These are phyloP conservation scores for Orychophragmus violaceus DNA, from an alignment of 345 rosid species.

Conservation along the genomic window DNA sequence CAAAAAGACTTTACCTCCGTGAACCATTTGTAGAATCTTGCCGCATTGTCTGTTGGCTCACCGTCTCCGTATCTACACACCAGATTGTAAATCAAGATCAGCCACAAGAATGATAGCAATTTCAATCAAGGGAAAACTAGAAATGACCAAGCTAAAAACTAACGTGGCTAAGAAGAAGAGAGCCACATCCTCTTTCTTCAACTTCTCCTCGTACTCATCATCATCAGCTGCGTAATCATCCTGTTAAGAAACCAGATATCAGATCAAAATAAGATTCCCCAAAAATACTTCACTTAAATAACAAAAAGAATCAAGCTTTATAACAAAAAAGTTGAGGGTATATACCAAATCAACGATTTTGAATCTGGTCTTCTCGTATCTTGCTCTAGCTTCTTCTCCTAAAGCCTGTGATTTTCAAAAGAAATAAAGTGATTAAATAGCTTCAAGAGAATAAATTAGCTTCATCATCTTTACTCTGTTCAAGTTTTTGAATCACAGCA, in stretches of 20 bases:
- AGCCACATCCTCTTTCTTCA: conserved; percentile 75
- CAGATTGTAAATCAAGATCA: conserved; percentile 4
- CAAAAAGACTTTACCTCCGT: conserved; percentile 59
- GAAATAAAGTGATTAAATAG: background rate
- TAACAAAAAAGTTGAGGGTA: background rate
- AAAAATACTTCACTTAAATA: background rate
- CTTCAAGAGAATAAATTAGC: background rate
- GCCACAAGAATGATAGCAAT: background rate
- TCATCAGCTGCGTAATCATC: conserved; percentile 96
- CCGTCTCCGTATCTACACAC: conserved; percentile 90
- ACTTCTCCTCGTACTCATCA: conserved; percentile 84
- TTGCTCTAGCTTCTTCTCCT: conserved; percentile 78
- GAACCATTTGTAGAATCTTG: conserved; percentile 98
- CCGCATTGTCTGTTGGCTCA: conserved; percentile 98
- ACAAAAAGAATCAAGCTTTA: background rate
- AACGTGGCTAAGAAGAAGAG: conserved; percentile 96
- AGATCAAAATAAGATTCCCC: background rate
- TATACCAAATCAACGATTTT: conserved; percentile 83
- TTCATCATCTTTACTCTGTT: background rate
- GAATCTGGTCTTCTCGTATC: conserved; percentile 76
- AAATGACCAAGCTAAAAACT: conserved; percentile 25
- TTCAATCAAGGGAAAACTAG: background rate
- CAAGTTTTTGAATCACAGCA: background rate
- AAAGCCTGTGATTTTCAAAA: conserved; percentile 35
- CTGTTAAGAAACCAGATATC: conserved; percentile 23